A percentile compares a stretch with the other conserved stretches of the same genome.
These are phyloP conservation scores for Plasmodium berghei DNA, from an alignment of 169 alveolate species.

Conservation along the genomic window DNA sequence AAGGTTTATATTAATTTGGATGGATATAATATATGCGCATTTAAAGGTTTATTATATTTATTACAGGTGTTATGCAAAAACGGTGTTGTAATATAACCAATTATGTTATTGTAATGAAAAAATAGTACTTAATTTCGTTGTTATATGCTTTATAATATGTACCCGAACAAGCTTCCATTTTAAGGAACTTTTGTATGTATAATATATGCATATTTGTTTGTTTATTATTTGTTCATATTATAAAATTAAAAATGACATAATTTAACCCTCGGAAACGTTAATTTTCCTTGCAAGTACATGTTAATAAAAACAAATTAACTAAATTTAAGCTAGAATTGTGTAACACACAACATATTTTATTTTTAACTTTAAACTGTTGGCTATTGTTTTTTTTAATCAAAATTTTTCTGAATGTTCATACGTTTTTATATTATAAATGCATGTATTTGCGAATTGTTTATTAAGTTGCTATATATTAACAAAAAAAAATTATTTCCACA, in stretches of 20 bases:
- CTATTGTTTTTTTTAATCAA: conserved; percentile 21
- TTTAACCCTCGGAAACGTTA: conserved; percentile 33
- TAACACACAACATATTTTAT: conserved; percentile 18
- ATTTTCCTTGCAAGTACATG: conserved; percentile 12
- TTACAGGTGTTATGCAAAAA: background rate
- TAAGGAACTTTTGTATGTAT: conserved; percentile 17
- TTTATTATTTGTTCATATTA: conserved; percentile 25
- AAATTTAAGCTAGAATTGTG: conserved; percentile 20
- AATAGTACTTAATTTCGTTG: conserved; percentile 18
- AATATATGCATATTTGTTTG: conserved; percentile 2
- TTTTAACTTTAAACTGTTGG: conserved; percentile 2
- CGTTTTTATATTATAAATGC: conserved; percentile 40
- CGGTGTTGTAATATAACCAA: conserved; percentile 6
- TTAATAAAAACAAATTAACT: conserved; percentile 26
- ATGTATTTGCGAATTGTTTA: conserved; percentile 29
- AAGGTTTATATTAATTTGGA: conserved; percentile 3
- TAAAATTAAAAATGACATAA: conserved; percentile 9
- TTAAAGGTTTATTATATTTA: conserved; percentile 12
- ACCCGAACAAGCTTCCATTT: background rate
- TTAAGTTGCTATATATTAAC: background rate
- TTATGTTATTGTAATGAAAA: conserved; percentile 17
- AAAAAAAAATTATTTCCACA: background rate
- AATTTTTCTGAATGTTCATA: conserved; percentile 28
- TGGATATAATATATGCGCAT: conserved; percentile 4
- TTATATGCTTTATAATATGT: conserved; percentile 8